These are phyloP conservation scores for Talaromyces atroroseus DNA, from an alignment of 2,329 filamentous ascomycete genomes.

Conservation along the genomic window DNA sequence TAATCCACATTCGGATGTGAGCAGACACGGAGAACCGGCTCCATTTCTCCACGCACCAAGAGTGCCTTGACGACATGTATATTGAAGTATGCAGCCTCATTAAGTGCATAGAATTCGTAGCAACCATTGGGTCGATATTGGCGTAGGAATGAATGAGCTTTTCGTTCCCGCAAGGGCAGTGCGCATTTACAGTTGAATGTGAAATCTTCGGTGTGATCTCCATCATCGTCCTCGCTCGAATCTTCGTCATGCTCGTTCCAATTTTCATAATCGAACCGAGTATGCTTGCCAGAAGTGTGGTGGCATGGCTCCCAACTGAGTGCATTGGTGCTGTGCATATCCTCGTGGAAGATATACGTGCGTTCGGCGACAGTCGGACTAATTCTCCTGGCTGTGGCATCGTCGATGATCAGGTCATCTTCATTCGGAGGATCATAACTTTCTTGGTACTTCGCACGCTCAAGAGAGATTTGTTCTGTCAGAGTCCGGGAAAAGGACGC, in stretches of 20 bases:
- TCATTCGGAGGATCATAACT: not conserved
- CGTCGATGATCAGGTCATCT: not conserved
- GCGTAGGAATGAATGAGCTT: conserved; percentile 16
- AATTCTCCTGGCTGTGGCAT: not conserved
- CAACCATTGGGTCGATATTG: conserved; percentile 10
- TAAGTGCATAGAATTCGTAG: conserved; percentile 14
- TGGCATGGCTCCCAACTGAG: no score
- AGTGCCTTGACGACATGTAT: conserved; percentile 21
- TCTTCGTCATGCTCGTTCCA: no score
- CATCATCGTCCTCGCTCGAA: no score
- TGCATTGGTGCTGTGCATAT: no score
- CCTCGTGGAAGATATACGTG: no score
- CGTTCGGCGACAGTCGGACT: not conserved
- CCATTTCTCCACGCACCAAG: conserved; percentile 22
- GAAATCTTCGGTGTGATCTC: no score
- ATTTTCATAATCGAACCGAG: no score
- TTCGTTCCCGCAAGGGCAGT: conserved; percentile 16
- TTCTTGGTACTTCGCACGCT: not conserved
- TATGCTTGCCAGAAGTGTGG: no score
- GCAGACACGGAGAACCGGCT: conserved; percentile 17
- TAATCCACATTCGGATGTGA: conserved; percentile 12
- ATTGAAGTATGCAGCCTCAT: conserved; percentile 15
- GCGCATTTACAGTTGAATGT: not conserved
- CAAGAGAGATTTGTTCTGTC: not conserved
- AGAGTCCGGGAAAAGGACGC: not conserved